Percentiles rank a stretch among this genome's conserved stretches.
Conservation (phyloP, 805 yeast species). For the Nakazawaea ishiwadae region DNA sequence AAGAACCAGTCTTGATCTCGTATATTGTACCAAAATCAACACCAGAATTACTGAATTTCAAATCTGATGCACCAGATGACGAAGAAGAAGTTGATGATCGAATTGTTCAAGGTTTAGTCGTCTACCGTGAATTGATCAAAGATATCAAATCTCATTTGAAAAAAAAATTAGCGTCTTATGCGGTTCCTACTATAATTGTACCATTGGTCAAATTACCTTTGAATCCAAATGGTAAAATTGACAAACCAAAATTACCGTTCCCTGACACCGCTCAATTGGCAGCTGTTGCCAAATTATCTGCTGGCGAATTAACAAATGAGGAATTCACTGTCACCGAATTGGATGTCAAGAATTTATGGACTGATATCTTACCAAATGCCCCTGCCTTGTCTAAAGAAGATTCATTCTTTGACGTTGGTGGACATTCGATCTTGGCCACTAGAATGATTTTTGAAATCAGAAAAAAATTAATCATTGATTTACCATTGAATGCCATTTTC, state of each 20-base stretch:
- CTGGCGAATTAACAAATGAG: slow-evolving; percentile 38
- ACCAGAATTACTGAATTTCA: slow-evolving; percentile 41
- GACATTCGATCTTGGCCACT: slow-evolving; percentile 96
- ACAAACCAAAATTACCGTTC: slow-evolving; percentile 93
- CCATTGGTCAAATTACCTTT: slow-evolving; percentile 84
- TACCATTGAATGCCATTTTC: slow-evolving; percentile 89
- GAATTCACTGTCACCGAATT: slow-evolving; percentile 63
- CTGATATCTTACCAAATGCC: slow-evolving; percentile 73
- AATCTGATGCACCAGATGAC: slow-evolving; percentile 42
- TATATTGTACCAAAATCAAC: slow-evolving; percentile 76
- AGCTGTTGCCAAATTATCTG: slow-evolving; percentile 56
- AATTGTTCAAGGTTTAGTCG: slow-evolving; percentile 73
- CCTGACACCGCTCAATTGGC: slow-evolving; percentile 87
- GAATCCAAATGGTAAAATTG: slow-evolving; percentile 98
- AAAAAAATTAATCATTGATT: slow-evolving; percentile 67
- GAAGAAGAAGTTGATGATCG: slow-evolving; percentile 49
- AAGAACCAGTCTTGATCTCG: slow-evolving; percentile 87
- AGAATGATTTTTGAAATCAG: slow-evolving; percentile 93
- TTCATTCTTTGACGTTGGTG: slow-evolving; percentile 95
- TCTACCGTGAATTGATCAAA: slow-evolving; percentile 70
- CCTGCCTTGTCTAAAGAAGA: slow-evolving; percentile 80
- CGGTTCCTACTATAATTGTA: slow-evolving; percentile 87
- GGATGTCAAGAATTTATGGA: slow-evolving; percentile 78
- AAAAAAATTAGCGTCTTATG: slow-evolving; percentile 86
- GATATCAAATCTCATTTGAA: slow-evolving; percentile 79